Evolutionary conservation across 2,329 filamentous ascomycete genomes (phyloP).

Genomic region (Aschersonia sp.): DNA sequence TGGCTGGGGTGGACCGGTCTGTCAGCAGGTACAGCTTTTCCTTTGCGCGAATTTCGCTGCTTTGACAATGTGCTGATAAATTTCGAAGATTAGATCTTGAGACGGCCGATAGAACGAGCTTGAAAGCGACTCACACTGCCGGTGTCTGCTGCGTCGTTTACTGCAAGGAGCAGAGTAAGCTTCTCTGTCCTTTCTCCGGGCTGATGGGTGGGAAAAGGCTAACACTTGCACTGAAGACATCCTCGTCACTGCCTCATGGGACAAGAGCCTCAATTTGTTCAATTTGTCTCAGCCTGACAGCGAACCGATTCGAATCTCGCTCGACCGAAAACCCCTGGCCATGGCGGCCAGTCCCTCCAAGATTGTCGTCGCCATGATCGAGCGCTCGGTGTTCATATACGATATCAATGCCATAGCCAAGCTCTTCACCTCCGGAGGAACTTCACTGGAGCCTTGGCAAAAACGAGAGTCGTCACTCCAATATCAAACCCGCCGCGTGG

Average conservation of each 20-base stretch:
- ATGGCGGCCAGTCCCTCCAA: constrained; percentile 65
- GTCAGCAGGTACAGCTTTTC: constrained; percentile 48
- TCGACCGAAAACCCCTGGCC: constrained; percentile 82
- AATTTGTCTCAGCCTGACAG: constrained; percentile 38
- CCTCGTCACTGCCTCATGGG: constrained; percentile 86
- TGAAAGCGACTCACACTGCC: constrained; percentile 63
- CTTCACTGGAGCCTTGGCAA: constrained; percentile 68
- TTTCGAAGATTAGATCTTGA: constrained; percentile 47
- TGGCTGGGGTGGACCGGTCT: constrained; percentile 72
- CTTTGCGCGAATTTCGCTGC: neutral
- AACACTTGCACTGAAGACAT: constrained; percentile 32
- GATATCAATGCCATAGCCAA: constrained; percentile 56
- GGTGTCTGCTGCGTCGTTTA: constrained; percentile 78
- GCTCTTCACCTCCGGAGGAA: constrained; percentile 29
- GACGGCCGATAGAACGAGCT: constrained; percentile 50
- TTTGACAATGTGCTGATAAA: neutral
- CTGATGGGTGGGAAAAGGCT: neutral
- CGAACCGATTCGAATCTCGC: constrained; percentile 47
- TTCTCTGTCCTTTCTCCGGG: constrained; percentile 3
- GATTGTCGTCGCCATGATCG: constrained; percentile 90
- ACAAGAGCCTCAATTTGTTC: constrained; percentile 78
- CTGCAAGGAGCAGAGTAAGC: constrained; percentile 53
- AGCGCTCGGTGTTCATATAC: constrained; percentile 88
- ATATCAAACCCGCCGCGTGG: constrained; percentile 85
- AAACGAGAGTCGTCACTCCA: constrained; percentile 86